Percentiles rank a stretch among this genome's conserved stretches.
These are phyloP conservation scores for Naganishia vaughanmartiniae DNA, from an alignment of 768 basidiomycete genomes.

Conservation along the genomic window DNA sequence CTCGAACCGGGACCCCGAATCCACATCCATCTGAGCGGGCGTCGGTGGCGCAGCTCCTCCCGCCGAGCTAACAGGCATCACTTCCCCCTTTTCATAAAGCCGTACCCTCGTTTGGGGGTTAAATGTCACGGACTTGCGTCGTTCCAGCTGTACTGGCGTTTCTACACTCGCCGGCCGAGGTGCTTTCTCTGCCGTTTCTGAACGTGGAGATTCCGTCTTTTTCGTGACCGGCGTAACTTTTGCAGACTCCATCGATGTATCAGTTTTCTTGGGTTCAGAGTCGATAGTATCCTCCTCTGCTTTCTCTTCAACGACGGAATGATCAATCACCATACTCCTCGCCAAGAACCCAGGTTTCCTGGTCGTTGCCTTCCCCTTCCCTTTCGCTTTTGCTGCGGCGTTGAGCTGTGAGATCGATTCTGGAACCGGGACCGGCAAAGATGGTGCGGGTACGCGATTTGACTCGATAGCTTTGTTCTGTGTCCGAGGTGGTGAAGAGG, in stretches of 20 bases:
- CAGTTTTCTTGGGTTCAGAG: background rate
- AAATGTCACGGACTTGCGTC: slow-evolving; percentile 26
- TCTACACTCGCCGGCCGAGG: background rate
- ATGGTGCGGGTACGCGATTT: no score
- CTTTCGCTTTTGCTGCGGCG: background rate
- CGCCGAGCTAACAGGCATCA: background rate
- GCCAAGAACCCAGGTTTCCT: slow-evolving; percentile 22
- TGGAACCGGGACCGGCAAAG: background rate
- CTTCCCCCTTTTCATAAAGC: slow-evolving; percentile 25
- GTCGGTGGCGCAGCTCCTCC: background rate
- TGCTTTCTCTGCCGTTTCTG: background rate
- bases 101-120: slow-evolving; percentile 17
- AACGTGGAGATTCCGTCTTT: background rate
- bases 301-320: background rate
- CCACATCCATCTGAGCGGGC: background rate
- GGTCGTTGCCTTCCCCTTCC: background rate
- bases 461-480: background rate
- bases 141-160: background rate
- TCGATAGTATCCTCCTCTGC: background rate
- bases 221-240: background rate
- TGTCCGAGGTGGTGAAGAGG: background rate
- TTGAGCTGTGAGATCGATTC: slow-evolving; percentile 1
- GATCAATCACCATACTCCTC: slow-evolving; percentile 4
- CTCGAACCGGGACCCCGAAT: background rate
- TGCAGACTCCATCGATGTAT: background rate